Base-by-base conservation (phyloP, 179 eudicot species). In the Heliamphora pulchella region DNA sequence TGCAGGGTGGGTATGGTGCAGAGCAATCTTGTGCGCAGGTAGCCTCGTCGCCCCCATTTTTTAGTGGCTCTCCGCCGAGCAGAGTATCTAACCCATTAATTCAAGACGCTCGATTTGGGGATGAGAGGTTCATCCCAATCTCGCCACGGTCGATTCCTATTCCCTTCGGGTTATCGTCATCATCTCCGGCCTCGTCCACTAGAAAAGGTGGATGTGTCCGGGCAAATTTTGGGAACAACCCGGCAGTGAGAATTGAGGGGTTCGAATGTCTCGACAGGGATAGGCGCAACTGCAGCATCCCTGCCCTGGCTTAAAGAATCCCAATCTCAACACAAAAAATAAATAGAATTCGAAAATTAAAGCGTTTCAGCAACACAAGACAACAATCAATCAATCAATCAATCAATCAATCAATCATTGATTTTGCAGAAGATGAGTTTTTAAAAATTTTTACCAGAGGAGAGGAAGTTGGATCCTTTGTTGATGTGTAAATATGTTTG, bases 31-130 rank as follows among this genome's bases (percentile, higher is more conserved):
- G 31, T 41, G 47, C 88, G 55, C 96, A 81, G 68, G 85, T 82
- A 86, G 89, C 90, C 58, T 88, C 92, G 81, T 89, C 96, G 81
- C 96, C 96, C 89, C 96, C 93, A 13, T 92, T 86, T 92, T 92
- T 90, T 86, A 83, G 90, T 63, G 96, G 96, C 79, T 92, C 96
- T 8, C 96, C 96, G 84, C 96, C 96, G 79, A 87, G 92, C 81
- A 89, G 96, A 90, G 93, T 89, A 46, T 89, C 96, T 88, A 92
- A 92, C 93, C 96, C 96, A 48, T 71, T 92, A 89, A 89, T 90
- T 86, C 92, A 90, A 83, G 96, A 92, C 54, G 91, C 84, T 6
- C 90, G 90, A 72, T 92, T 92, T 65, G 87, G 89, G 83, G 96
- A 90, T 78, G 91, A 86, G 70, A 92, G 87, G 63, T 44, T 86